phyloP scores from a whole-genome alignment of 257 asterid species.

The Agastache rugosa region DNA sequence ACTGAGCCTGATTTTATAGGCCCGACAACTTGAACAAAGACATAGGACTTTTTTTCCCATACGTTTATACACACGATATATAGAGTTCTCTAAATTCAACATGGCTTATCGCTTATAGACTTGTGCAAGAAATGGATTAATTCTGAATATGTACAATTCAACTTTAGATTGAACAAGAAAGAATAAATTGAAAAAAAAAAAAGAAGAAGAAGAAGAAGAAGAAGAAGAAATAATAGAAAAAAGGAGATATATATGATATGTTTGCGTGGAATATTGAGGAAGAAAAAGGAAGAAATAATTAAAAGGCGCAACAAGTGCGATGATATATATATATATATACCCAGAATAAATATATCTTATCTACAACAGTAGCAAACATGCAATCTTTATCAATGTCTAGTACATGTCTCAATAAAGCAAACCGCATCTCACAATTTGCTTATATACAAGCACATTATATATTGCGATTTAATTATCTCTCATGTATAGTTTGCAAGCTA shows the following conservation, averaged over 20 bases:
- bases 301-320: slow-evolving; percentile 17
- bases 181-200: not conserved
- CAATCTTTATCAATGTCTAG: slow-evolving; percentile 35
- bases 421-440: slow-evolving; percentile 31
- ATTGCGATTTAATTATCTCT: too few species aligned
- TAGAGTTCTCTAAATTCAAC: not conserved
- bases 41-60: not conserved
- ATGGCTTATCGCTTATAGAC: not conserved
- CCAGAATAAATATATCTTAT: slow-evolving; percentile 36
- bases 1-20: too few species aligned
- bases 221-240: not conserved
- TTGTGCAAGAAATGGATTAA: not conserved
- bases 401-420: slow-evolving; percentile 45
- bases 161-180: not conserved
- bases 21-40: too few species aligned
- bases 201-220: too few species aligned
- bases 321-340: not conserved
- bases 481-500: too few species aligned
- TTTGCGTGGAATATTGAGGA: slow-evolving; percentile 30
- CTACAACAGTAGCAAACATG: slow-evolving; percentile 21
- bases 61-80: not conserved
- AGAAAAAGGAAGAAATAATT: not conserved
- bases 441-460: too few species aligned
- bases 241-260: not conserved
- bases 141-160: not conserved